Evolutionary conservation across 257 asterid genomes (phyloP), one percentile per base, ranked within the genome.

Genomic region (Prunella vulgaris): DNA sequence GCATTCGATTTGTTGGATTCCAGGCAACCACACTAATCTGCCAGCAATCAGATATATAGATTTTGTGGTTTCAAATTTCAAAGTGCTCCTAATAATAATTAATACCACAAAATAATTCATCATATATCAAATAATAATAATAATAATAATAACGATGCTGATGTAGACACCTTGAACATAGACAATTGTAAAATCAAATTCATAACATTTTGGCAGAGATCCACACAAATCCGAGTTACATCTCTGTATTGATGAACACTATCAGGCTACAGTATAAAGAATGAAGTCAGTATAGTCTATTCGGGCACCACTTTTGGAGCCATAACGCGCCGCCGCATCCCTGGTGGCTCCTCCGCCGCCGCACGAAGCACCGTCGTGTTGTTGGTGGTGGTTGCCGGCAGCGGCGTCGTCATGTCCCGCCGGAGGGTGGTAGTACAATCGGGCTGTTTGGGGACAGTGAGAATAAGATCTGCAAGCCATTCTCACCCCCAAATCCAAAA

Each of bases 391-490:
- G 46, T 44, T 27, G 58, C 60, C 17, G 49, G 66, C 60, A 1
- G 69, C 5, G 49, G 70, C 65, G 1, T 69, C 80, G 1, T 76
- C 69, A 15, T 74, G 76, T 0, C 22, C 76, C 0, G 76, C 27
- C 10, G 88, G 90, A 7, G 90, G 88, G 72, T 85, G 90, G 68
- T 82, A 85, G 30, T 85, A 85, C 84, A 78, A 68, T 52, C 87
- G 83, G 33, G 84, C 86, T 22, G 89, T 84, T 27, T 82, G 87
- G 21, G 86, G 89, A 57, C 89, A 84, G 82, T 85, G 87, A 5
- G 87, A 74, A 46, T 85, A 81, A 62, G 80, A 82, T 64, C 87
- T 78, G 52, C 86, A 81, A 25, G 30, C 83, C 18, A 76, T 61
- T 66, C 86, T 82, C 24, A 77, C 78, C 5, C 87, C 85, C 0